A percentile compares a stretch with the other conserved stretches of the same genome.
phyloP scores from a whole-genome alignment of 164 flowering plant species.

The Akebia trifoliata region DNA sequence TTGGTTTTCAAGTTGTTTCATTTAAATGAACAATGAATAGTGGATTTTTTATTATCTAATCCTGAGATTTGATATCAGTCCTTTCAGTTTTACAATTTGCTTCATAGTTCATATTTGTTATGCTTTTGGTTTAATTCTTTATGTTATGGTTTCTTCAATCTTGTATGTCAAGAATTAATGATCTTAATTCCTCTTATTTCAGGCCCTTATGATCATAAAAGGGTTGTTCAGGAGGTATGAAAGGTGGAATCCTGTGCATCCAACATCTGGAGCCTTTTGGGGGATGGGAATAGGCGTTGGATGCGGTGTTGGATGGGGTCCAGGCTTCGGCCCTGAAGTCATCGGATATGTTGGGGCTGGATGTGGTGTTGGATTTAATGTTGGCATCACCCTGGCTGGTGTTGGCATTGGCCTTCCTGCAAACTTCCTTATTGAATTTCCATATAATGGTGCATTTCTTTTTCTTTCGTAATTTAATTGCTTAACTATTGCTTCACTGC shows the following conservation, averaged over 20 bases:
- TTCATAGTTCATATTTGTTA: no score
- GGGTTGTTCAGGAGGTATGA: conserved; percentile 78
- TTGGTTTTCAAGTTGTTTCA: no score
- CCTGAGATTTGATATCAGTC: no score
- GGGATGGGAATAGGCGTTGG: conserved; percentile 95
- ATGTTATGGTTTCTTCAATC: no score
- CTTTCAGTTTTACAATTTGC: no score
- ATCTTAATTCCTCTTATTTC: conserved; percentile 1
- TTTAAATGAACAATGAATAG: no score
- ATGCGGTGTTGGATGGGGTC: conserved; percentile 98
- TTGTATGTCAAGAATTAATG: neutral
- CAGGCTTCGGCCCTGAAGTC: conserved; percentile 95
- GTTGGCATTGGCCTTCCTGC: conserved; percentile 93
- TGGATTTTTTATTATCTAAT: no score
- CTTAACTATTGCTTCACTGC: neutral
- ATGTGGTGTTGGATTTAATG: conserved; percentile 87
- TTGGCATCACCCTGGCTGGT: conserved; percentile 82
- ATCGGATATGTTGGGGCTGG: conserved; percentile 96
- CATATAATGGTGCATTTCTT: conserved; percentile 53
- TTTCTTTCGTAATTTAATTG: neutral
- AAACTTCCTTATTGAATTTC: conserved; percentile 43
- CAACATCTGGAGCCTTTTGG: conserved; percentile 92
- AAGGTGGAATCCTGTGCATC: conserved; percentile 98
- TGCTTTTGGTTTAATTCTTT: no score
- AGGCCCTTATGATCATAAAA: conserved; percentile 84